A percentile compares a stretch with the other conserved stretches of the same genome.
Conservation (phyloP, 306 rosid genomes). For the Sindora glabra region DNA sequence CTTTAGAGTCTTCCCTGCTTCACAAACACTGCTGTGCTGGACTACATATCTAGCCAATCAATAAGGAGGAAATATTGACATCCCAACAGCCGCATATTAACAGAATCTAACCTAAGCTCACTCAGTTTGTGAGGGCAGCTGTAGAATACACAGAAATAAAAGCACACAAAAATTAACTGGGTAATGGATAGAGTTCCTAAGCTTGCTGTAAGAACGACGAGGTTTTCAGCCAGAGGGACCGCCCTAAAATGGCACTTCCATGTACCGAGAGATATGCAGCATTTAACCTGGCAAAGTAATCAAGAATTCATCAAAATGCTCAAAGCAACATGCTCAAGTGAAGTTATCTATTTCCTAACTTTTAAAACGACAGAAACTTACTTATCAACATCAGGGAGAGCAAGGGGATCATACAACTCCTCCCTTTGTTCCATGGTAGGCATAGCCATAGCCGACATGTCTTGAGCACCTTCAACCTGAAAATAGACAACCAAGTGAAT, state of each 20-base stretch:
- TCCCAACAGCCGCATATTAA: neutral
- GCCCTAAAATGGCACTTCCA: constrained; percentile 46
- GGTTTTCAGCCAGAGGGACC: constrained; percentile 47
- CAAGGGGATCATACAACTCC: constrained; percentile 73
- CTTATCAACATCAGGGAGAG: constrained; percentile 79
- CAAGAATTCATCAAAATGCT: constrained; percentile 4
- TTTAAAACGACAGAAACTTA: constrained; percentile 2
- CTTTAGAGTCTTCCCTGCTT: no score
- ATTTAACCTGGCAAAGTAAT: constrained; percentile 58
- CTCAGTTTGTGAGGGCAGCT: neutral
- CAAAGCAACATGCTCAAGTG: neutral
- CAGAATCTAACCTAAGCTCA: neutral
- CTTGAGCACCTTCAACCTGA: constrained; percentile 88
- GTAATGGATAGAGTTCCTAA: neutral
- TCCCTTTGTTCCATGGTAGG: constrained; percentile 58
- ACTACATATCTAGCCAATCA: neutral
- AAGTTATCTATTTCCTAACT: neutral
- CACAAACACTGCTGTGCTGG: no score
- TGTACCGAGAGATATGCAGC: constrained; percentile 72
- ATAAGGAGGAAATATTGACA: neutral
- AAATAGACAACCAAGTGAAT: constrained; percentile 5
- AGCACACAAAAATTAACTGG: neutral
- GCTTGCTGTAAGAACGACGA: constrained; percentile 38
- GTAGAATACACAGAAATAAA: neutral
- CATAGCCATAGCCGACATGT: constrained; percentile 43